Conservation (phyloP, 2,329 filamentous ascomycete genomes). For the Phaeomoniella chlamydospora region DNA sequence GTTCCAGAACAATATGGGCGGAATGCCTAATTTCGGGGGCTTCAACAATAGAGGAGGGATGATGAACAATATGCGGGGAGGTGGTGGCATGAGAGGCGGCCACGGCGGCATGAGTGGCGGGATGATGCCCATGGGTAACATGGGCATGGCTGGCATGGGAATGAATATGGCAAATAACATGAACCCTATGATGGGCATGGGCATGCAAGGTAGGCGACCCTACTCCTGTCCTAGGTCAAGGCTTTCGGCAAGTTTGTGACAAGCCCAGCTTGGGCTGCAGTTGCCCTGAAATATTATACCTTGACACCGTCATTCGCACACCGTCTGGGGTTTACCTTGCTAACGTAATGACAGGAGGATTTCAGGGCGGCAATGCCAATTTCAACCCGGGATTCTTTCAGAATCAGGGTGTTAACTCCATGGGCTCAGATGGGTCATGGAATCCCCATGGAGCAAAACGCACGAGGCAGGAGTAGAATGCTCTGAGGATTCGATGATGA, state of each 20-base stretch:
- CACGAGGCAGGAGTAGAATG: conserved; percentile 51
- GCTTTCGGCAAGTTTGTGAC: too few relatives aligned
- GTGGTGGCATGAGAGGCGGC: conserved; percentile 43
- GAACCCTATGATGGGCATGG: conserved; percentile 43
- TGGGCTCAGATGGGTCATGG: conserved; percentile 47
- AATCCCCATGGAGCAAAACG: conserved; percentile 74
- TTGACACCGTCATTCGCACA: conserved; percentile 1
- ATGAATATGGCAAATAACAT: conserved; percentile 38
- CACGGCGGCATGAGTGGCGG: conserved; percentile 40
- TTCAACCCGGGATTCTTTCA: conserved; percentile 64
- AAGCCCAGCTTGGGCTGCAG: too few relatives aligned
- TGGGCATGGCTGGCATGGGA: conserved; percentile 39
- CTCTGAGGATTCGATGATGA: too few relatives aligned
- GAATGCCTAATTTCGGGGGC: conserved; percentile 32
- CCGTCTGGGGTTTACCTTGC: conserved; percentile 3
- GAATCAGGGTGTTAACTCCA: conserved; percentile 21
- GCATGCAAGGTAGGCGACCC: conserved; percentile 33
- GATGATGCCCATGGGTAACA: conserved; percentile 41
- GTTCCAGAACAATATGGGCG: conserved; percentile 33
- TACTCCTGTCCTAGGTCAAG: too few relatives aligned
- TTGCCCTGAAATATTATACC: conserved; percentile 1
- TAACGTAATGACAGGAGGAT: conserved; percentile 32
- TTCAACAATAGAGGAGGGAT: conserved; percentile 39
- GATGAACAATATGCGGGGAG: conserved; percentile 38
- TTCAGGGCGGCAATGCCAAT: conserved; percentile 53